A percentile compares a stretch with the other conserved stretches of the same genome.
Conservation (phyloP, 768 basidiomycete species). For the Stropharia rugosoannulata region DNA sequence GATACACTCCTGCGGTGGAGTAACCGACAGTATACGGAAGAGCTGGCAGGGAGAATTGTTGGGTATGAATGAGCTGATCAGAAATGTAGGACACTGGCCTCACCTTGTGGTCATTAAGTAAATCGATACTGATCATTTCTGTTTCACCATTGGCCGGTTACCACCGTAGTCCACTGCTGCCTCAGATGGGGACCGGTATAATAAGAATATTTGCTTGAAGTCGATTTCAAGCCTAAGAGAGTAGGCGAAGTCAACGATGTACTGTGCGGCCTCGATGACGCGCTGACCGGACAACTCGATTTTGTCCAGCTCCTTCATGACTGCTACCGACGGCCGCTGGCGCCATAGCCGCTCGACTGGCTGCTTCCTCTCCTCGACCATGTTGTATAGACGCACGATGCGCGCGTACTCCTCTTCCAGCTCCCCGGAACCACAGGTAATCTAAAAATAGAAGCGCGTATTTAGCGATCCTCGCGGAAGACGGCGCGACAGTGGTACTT, state of each 20-base stretch:
- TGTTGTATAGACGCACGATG: conserved; percentile 7
- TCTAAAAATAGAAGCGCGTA: neutral
- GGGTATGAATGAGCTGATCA: no score
- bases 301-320: conserved; percentile 10
- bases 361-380: conserved; percentile 7
- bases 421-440: conserved; percentile 6
- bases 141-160: no score
- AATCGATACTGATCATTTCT: no score
- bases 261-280: conserved; percentile 7
- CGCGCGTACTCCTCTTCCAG: conserved; percentile 13
- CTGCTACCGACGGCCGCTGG: neutral
- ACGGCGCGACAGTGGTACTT: neutral
- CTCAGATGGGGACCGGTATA: neutral
- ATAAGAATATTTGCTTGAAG: conserved; percentile 3
- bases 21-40: no score
- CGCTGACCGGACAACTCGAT: conserved; percentile 9
- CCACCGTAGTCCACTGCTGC: no score
- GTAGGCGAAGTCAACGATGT: conserved; percentile 11
- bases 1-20: no score
- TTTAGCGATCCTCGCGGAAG: neutral
- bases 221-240: conserved; percentile 8
- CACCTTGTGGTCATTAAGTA: no score
- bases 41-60: no score
- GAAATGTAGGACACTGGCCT: no score
- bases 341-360: conserved; percentile 6